These are phyloP conservation scores for Lentinula guzmanii DNA, from an alignment of 768 basidiomycete species.

Conservation along the genomic window DNA sequence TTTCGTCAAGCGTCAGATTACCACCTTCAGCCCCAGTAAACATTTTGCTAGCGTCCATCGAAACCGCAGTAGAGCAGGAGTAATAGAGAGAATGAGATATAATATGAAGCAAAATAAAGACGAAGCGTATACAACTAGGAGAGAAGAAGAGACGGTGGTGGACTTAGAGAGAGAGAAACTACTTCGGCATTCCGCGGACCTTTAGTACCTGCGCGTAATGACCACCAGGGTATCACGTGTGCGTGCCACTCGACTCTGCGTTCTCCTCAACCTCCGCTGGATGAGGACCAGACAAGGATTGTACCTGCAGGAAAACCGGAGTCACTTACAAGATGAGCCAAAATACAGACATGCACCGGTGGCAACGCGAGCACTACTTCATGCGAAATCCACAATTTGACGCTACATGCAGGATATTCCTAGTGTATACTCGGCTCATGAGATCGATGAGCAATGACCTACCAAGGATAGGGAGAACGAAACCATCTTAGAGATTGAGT, in stretches of 20 bases:
- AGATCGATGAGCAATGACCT: no score
- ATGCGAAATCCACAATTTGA: no score
- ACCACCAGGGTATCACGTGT: neutral
- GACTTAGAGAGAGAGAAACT: neutral
- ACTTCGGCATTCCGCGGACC: neutral
- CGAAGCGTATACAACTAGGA: neutral
- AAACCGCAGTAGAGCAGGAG: neutral
- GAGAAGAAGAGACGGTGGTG: neutral
- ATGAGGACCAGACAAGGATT: no score
- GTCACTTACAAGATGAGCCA: no score
- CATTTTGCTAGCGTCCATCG: neutral
- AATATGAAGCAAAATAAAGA: neutral
- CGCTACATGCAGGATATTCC: no score
- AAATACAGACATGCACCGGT: no score
- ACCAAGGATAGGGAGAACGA: no score
- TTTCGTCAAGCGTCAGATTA: neutral
- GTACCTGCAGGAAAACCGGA: no score
- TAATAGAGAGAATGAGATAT: neutral
- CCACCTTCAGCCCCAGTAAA: neutral
- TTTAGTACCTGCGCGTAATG: neutral
- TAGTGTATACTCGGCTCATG: no score
- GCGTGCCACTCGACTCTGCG: neutral
- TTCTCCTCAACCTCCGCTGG: no score
- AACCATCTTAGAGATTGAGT: no score
- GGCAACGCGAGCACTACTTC: no score